Percentiles rank a stretch among this genome's conserved stretches.
Evolutionary conservation across 768 basidiomycete genomes (phyloP).

Genomic region (Mycena venus): DNA sequence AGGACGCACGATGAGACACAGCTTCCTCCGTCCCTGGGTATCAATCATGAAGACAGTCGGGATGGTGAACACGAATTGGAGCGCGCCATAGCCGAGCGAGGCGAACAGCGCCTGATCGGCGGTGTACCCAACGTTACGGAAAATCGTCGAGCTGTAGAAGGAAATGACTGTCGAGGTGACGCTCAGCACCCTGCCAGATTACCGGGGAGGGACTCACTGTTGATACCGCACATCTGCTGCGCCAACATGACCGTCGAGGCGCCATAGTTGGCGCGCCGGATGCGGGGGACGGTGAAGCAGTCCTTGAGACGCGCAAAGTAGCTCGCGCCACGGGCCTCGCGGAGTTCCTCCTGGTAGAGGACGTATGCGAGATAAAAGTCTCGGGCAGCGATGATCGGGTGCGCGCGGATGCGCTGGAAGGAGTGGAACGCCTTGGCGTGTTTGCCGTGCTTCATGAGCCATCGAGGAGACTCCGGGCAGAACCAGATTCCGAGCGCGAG

Average conservation of each 20-base stretch:
- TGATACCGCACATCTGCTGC: conserved; percentile 37
- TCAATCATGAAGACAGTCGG: conserved; percentile 35
- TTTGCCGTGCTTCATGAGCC: conserved; percentile 86
- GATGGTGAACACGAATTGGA: conserved; percentile 38
- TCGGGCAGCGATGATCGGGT: conserved; percentile 82
- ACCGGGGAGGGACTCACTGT: conserved; percentile 37
- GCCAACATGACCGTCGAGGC: conserved; percentile 33
- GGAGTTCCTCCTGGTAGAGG: conserved; percentile 54
- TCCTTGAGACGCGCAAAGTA: conserved; percentile 57
- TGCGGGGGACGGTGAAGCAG: conserved; percentile 69
- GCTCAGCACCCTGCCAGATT: not conserved
- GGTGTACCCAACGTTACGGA: conserved; percentile 47
- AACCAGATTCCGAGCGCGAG: conserved; percentile 62
- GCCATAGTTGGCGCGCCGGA: conserved; percentile 67
- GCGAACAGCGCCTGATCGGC: conserved; percentile 38
- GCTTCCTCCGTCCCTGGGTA: conserved; percentile 37
- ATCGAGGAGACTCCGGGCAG: conserved; percentile 86
- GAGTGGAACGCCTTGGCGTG: conserved; percentile 77
- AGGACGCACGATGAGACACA: conserved; percentile 38
- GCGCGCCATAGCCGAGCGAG: conserved; percentile 49
- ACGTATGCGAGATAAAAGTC: conserved; percentile 54
- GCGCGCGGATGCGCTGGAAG: conserved; percentile 76
- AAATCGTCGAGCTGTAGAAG: conserved; percentile 56
- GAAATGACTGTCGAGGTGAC: conserved; percentile 45
- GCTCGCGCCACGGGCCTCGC: conserved; percentile 56